A percentile compares a stretch with the other conserved stretches of the same genome.
Conservation (phyloP, 305 asterid species). For the Nicotiana rustica region DNA sequence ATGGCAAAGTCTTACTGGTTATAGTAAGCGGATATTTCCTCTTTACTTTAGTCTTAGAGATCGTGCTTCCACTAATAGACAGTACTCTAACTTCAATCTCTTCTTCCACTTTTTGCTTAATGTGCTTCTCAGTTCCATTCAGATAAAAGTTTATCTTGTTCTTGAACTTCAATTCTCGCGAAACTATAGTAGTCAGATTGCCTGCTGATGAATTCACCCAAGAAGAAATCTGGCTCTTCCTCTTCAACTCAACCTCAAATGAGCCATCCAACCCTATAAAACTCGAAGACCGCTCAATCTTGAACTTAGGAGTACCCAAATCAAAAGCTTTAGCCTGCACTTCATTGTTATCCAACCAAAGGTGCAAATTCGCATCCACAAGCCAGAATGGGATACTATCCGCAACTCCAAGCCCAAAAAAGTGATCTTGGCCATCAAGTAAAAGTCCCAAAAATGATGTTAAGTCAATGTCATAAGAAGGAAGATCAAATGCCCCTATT, state of each 20-base stretch:
- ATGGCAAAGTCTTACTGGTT: conserved; percentile 43
- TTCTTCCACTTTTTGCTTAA: conserved; percentile 57
- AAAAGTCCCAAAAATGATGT: conserved; percentile 70
- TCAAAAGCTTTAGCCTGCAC: conserved; percentile 63
- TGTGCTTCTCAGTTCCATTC: conserved; percentile 53
- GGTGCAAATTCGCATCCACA: conserved; percentile 76
- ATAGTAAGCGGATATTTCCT: conserved; percentile 58
- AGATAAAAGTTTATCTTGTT: conserved; percentile 49
- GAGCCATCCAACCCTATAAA: conserved; percentile 55
- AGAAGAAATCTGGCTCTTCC: conserved; percentile 53
- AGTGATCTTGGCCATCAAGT: conserved; percentile 64
- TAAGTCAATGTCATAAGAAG: conserved; percentile 74
- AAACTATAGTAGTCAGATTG: conserved; percentile 51
- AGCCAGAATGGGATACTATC: conserved; percentile 76
- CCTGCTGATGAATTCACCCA: conserved; percentile 77
- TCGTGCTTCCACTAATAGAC: conserved; percentile 34
- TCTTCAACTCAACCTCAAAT: conserved; percentile 54
- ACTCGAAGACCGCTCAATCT: conserved; percentile 34
- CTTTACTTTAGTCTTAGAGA: conserved; percentile 36
- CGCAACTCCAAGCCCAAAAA: conserved; percentile 60
- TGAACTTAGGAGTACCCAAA: conserved; percentile 45
- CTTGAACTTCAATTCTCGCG: conserved; percentile 51
- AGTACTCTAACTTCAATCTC: conserved; percentile 43
- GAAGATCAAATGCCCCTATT: conserved; percentile 83
- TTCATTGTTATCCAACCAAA: conserved; percentile 66